These are phyloP conservation scores for Salix suchowensis DNA, from an alignment of 345 rosid species.

Conservation along the genomic window DNA sequence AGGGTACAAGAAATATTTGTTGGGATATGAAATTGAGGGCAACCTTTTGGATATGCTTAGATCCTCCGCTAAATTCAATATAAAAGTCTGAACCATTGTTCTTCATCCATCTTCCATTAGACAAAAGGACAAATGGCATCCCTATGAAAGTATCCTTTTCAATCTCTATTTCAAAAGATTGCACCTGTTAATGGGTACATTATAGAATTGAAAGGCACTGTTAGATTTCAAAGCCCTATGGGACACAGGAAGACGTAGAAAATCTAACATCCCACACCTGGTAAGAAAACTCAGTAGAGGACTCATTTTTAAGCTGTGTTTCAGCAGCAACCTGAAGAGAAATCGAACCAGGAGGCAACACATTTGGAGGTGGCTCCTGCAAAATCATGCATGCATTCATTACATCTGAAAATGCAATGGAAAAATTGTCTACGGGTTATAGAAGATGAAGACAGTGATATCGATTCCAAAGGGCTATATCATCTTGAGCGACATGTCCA, in stretches of 20 bases:
- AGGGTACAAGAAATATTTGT: slow-evolving; percentile 2
- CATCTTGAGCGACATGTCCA: background rate
- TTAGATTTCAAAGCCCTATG: slow-evolving; percentile 9
- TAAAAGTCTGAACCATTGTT: slow-evolving; percentile 71
- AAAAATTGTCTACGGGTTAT: slow-evolving; percentile 15
- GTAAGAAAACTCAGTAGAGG: slow-evolving; percentile 48
- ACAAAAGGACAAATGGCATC: slow-evolving; percentile 84
- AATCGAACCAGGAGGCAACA: slow-evolving; percentile 75
- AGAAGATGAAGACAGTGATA: slow-evolving; percentile 7
- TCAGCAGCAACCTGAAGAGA: slow-evolving; percentile 50
- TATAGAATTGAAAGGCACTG: background rate
- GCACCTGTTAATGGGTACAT: slow-evolving; percentile 52
- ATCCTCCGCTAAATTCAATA: slow-evolving; percentile 49
- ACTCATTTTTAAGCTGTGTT: slow-evolving; percentile 42
- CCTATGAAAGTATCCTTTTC: slow-evolving; percentile 71
- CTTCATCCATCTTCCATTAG: slow-evolving; percentile 80
- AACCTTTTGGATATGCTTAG: slow-evolving; percentile 72
- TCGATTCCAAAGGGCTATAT: slow-evolving; percentile 6
- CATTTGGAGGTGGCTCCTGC: slow-evolving; percentile 72
- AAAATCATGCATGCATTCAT: slow-evolving; percentile 27
- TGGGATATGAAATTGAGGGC: slow-evolving; percentile 16
- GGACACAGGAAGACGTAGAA: slow-evolving; percentile 2
- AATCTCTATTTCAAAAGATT: slow-evolving; percentile 62
- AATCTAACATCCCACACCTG: slow-evolving; percentile 48
- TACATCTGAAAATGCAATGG: slow-evolving; percentile 14